A percentile compares a stretch with the other conserved stretches of the same genome.
These are phyloP conservation scores for Verticillium zaregamsianum DNA, from an alignment of 2,329 filamentous ascomycete species.

Conservation along the genomic window DNA sequence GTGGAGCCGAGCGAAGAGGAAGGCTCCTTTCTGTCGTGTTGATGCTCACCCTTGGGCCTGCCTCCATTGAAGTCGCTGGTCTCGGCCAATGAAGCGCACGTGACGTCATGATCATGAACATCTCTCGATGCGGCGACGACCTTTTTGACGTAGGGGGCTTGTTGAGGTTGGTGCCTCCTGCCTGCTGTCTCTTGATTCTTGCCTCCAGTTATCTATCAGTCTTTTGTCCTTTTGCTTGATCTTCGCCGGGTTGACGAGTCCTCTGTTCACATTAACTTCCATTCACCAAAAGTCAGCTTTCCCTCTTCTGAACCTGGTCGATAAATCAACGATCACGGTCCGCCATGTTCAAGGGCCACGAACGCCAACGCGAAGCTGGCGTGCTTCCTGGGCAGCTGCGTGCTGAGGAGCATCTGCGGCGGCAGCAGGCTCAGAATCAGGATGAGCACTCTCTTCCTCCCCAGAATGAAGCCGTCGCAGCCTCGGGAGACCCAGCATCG, in stretches of 20 bases:
- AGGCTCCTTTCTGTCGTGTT: too few species aligned
- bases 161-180: not conserved
- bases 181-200: too few species aligned
- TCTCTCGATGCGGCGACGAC: not conserved
- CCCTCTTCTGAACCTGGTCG: too few species aligned
- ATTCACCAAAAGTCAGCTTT: too few species aligned
- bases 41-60: not conserved
- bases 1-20: too few species aligned
- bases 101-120: slow-evolving; percentile 4
- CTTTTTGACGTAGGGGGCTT: slow-evolving; percentile 2
- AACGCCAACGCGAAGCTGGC: not conserved
- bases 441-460: not conserved
- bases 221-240: not conserved
- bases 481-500: not conserved
- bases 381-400: not conserved
- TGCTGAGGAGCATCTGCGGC: not conserved
- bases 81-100: not conserved
- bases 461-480: not conserved
- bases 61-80: not conserved
- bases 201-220: too few species aligned
- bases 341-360: slow-evolving; percentile 9
- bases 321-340: too few species aligned
- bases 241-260: not conserved
- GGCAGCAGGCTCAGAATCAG: not conserved
- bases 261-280: not conserved